Percentiles rank a stretch among this genome's conserved stretches.
These are phyloP conservation scores for Strigomonas oncopelti DNA, from an alignment of 208 protist species.

Conservation along the genomic window DNA sequence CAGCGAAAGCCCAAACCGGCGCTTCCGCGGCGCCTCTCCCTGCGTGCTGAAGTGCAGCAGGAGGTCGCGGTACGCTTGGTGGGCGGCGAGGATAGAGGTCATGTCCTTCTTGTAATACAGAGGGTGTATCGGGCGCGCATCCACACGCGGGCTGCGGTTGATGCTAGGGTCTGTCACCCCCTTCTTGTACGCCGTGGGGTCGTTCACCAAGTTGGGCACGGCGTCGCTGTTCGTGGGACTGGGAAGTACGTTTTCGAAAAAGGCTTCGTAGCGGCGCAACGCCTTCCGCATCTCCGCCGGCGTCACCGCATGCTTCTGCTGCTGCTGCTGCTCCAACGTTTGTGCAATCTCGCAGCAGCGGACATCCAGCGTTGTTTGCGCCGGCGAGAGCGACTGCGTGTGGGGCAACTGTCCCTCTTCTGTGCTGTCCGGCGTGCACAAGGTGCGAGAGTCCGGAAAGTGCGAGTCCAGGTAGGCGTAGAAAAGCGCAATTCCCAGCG, in stretches of 20 bases:
- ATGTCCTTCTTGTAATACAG: constrained; percentile 40
- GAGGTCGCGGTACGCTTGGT: constrained; percentile 22
- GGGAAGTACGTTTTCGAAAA: constrained; percentile 18
- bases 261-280: constrained; percentile 18
- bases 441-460: constrained; percentile 38
- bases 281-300: constrained; percentile 6
- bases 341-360: too few species aligned
- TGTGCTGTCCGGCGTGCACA: neutral
- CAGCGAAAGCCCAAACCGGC: constrained; percentile 69
- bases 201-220: neutral
- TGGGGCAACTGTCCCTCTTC: neutral
- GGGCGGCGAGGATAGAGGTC: constrained; percentile 13
- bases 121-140: constrained; percentile 78
- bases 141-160: constrained; percentile 35
- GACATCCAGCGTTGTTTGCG: too few species aligned
- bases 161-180: neutral
- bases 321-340: neutral
- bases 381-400: too few species aligned
- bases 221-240: neutral
- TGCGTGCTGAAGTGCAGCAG: constrained; percentile 35
- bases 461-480: constrained; percentile 63
- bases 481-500: constrained; percentile 81
- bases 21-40: neutral
- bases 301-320: neutral
- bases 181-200: neutral